Conservation (phyloP, 352 stramenopile genomes). For the Plasmopara halstedii region DNA sequence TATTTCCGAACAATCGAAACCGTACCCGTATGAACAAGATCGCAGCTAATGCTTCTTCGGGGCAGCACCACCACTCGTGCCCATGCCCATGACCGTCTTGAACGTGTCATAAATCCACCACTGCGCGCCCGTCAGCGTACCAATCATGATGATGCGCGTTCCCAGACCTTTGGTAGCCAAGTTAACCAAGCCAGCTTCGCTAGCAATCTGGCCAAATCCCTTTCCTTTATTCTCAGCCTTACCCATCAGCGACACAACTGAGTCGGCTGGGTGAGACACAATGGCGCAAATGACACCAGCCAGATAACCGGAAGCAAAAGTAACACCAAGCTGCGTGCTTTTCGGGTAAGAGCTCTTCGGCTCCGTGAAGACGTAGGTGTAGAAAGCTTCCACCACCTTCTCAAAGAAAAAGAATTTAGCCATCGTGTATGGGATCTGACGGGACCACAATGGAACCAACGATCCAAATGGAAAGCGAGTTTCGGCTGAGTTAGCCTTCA, state of each 20-base stretch:
- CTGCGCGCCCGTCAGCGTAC: conserved; percentile 93
- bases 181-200: conserved; percentile 67
- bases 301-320: conserved; percentile 97
- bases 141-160: conserved; percentile 94
- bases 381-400: conserved; percentile 84
- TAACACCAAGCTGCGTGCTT: conserved; percentile 93
- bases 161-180: conserved; percentile 85
- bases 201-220: conserved; percentile 84
- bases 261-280: conserved; percentile 99
- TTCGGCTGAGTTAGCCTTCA: conserved; percentile 84
- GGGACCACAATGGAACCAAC: conserved; percentile 85
- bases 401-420: conserved; percentile 99
- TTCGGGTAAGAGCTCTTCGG: conserved; percentile 90
- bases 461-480: conserved; percentile 90
- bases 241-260: conserved; percentile 96
- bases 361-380: conserved; percentile 87
- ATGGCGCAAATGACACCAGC: conserved; percentile 98
- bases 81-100: conserved; percentile 90
- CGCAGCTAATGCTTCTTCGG: conserved; percentile 57
- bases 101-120: conserved; percentile 97
- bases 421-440: conserved; percentile 99
- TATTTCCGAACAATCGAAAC: conserved; percentile 6
- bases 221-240: conserved; percentile 89
- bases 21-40: conserved; percentile 7
- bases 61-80: conserved; percentile 77